Conservation (phyloP, 2,329 filamentous ascomycete genomes). For the Paracoccidioides brasiliensis region DNA sequence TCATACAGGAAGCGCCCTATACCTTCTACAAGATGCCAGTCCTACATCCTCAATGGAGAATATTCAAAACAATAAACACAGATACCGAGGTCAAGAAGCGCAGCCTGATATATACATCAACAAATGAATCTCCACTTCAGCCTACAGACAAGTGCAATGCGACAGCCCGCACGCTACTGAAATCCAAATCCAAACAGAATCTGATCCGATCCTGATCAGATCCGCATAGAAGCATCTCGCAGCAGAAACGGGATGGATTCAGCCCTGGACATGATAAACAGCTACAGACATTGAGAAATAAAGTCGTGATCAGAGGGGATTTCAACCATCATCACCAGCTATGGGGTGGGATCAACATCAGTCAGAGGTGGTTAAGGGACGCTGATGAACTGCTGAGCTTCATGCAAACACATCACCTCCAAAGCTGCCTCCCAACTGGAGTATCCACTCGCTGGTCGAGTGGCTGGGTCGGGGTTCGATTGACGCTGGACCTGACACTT, state of each 20-base stretch:
- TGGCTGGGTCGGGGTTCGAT: conserved; percentile 8
- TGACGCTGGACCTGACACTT: conserved; percentile 10
- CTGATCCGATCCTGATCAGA: not conserved
- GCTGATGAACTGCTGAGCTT: conserved; percentile 11
- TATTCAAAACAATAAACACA: not conserved
- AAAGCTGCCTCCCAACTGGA: conserved; percentile 5
- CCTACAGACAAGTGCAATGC: not conserved
- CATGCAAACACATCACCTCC: conserved; percentile 9
- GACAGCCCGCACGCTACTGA: not conserved
- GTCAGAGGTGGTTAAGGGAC: not conserved
- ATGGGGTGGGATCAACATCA: conserved; percentile 5
- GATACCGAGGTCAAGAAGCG: not conserved
- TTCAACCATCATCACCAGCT: conserved; percentile 9
- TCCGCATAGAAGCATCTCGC: not conserved
- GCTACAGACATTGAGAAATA: not conserved
- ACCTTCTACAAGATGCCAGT: not conserved
- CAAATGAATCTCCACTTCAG: not conserved
- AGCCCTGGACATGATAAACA: not conserved
- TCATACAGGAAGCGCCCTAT: conserved; percentile 12
- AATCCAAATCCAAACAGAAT: not conserved
- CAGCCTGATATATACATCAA: conserved; percentile 1
- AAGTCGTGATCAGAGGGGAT: conserved; percentile 1
- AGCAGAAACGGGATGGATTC: not conserved
- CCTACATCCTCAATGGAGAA: not conserved
- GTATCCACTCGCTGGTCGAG: not conserved